Conservation (phyloP, 2,329 filamentous ascomycete species). For the Cladosporium sp. region DNA sequence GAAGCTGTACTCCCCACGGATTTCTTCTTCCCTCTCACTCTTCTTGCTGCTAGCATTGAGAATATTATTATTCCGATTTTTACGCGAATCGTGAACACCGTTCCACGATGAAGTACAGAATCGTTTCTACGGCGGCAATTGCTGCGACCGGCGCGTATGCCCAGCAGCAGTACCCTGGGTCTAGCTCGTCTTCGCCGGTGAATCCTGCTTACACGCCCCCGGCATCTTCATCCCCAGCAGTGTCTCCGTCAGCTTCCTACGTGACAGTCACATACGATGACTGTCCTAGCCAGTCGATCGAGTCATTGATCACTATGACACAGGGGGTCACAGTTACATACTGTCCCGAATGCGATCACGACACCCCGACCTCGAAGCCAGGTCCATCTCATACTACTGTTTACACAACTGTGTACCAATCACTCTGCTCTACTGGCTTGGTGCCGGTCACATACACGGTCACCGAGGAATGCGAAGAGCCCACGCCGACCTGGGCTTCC, state of each 20-base stretch:
- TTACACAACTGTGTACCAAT: conserved; percentile 33
- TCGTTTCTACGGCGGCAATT: conserved; percentile 20
- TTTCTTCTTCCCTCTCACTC: conserved; percentile 4
- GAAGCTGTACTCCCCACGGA: conserved; percentile 9
- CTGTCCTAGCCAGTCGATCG: conserved; percentile 27
- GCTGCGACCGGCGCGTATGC: conserved; percentile 24
- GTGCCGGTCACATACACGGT: conserved; percentile 32
- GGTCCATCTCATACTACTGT: conserved; percentile 29
- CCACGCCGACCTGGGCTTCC: conserved; percentile 31
- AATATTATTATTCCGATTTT: neutral
- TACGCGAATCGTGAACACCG: neutral
- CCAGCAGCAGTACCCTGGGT: conserved; percentile 14
- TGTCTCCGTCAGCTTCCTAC: conserved; percentile 22
- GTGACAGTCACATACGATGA: conserved; percentile 30
- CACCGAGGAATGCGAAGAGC: conserved; percentile 33
- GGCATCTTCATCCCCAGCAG: neutral
- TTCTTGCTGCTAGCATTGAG: conserved; percentile 6
- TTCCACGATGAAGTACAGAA: conserved; percentile 26
- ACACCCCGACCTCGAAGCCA: conserved; percentile 11
- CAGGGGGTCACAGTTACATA: conserved; percentile 32
- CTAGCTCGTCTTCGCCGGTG: conserved; percentile 10
- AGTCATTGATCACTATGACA: conserved; percentile 32
- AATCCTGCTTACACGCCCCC: conserved; percentile 3
- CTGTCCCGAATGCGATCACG: conserved; percentile 31
- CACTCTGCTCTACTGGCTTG: conserved; percentile 31